phyloP scores from a whole-genome alignment of 345 rosid genomes.

The Aurinia saxatilis region DNA sequence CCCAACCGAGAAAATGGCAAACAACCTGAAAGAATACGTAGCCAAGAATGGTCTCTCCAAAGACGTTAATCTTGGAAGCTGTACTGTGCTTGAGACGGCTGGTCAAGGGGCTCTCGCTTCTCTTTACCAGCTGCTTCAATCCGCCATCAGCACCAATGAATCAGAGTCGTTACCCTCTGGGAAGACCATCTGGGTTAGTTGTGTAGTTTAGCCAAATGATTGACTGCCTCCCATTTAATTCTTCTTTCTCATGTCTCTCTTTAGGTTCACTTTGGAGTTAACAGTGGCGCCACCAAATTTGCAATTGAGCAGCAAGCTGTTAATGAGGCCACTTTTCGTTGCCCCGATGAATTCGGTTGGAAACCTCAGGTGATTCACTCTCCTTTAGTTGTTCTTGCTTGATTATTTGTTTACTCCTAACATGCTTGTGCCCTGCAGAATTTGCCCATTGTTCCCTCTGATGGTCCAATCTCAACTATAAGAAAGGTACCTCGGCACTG shows the following conservation, averaged over 20 bases:
- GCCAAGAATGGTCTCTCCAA: conserved; percentile 62
- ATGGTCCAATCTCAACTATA: conserved; percentile 64
- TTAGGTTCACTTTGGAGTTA: too few species aligned
- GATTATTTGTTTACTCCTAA: neutral
- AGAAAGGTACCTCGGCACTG: conserved; percentile 50
- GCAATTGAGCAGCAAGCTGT: too few species aligned
- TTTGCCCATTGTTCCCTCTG: conserved; percentile 66
- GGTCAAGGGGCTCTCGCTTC: conserved; percentile 67
- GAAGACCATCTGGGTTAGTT: conserved; percentile 72
- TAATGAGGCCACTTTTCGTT: too few species aligned
- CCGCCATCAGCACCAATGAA: conserved; percentile 40
- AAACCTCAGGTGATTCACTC: conserved; percentile 75
- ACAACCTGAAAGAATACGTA: conserved; percentile 58
- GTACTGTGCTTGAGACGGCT: conserved; percentile 81
- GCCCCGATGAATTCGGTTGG: too few species aligned
- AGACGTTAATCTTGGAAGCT: conserved; percentile 69
- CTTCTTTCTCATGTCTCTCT: too few species aligned
- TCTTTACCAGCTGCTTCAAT: conserved; percentile 59
- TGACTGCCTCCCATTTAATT: too few species aligned
- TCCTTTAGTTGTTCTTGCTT: neutral
- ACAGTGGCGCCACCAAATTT: too few species aligned
- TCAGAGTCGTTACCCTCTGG: conserved; percentile 40
- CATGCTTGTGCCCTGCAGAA: conserved; percentile 46
- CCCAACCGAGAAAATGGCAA: conserved; percentile 79
- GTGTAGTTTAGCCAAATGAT: neutral